Percentiles rank a stretch among this genome's conserved stretches.
These are phyloP conservation scores for Phylloporus sp. DNA, from an alignment of 768 basidiomycete species.

Conservation along the genomic window DNA sequence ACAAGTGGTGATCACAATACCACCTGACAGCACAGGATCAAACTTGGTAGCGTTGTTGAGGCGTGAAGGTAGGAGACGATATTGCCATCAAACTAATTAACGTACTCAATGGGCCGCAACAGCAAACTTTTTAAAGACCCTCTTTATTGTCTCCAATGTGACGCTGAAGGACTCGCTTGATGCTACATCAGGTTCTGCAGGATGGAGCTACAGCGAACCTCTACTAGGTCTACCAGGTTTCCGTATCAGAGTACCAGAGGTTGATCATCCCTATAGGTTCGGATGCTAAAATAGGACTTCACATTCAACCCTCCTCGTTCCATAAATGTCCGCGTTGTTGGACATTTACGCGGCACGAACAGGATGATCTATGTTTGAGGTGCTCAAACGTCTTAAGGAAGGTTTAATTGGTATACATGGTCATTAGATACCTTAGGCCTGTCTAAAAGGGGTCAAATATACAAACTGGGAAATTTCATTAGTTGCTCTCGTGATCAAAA, in stretches of 20 bases:
- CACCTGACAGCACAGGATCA: conserved; percentile 28
- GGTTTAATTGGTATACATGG: conserved; percentile 2
- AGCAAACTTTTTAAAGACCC: conserved; percentile 63
- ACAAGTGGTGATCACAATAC: conserved; percentile 59
- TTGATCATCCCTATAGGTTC: conserved; percentile 7
- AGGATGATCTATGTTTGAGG: conserved; percentile 59
- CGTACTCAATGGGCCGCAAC: not conserved
- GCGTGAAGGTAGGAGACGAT: conserved; percentile 36
- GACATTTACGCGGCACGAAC: conserved; percentile 58
- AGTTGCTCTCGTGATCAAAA: not conserved
- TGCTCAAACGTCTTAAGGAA: conserved; percentile 39
- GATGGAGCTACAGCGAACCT: conserved; percentile 49
- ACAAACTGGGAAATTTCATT: conserved; percentile 8
- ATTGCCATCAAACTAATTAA: too few relatives aligned
- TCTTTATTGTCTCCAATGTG: conserved; percentile 81
- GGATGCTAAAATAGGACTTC: conserved; percentile 37
- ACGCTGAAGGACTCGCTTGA: conserved; percentile 46
- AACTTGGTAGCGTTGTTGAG: conserved; percentile 39
- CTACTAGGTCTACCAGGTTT: conserved; percentile 43
- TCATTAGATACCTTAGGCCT: not conserved
- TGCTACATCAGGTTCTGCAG: conserved; percentile 35
- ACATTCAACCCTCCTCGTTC: conserved; percentile 55
- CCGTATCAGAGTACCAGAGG: not conserved
- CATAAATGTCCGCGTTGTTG: conserved; percentile 91
- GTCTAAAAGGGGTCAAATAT: conserved; percentile 10